These are phyloP conservation scores for Trichosanthes truncata DNA, from an alignment of 306 rosid species.

Conservation along the genomic window DNA sequence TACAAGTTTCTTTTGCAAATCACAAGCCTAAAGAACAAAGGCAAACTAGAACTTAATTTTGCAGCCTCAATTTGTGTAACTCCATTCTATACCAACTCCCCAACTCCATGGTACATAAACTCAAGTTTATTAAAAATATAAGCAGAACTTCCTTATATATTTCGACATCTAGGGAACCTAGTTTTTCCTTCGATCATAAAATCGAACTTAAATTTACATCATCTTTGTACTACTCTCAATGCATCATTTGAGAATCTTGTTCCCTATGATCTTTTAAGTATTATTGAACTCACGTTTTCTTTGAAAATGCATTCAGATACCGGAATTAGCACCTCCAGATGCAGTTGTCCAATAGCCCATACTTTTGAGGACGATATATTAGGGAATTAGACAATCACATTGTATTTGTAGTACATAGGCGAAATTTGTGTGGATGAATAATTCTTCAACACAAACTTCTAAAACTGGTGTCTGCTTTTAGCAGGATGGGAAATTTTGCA, in stretches of 20 bases:
- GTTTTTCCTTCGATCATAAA: background rate
- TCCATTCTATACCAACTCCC: background rate
- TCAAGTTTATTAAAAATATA: background rate
- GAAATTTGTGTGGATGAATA: background rate
- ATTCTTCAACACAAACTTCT: background rate
- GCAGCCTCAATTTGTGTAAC: background rate
- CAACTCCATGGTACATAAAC: background rate
- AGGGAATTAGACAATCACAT: background rate
- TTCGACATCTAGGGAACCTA: background rate
- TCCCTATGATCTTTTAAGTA: background rate
- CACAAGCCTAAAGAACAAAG: background rate
- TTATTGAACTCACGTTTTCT: background rate
- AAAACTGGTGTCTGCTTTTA: background rate
- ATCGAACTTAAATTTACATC: background rate
- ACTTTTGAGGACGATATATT: background rate
- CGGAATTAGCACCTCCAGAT: constrained; percentile 13
- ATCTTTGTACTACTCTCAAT: background rate
- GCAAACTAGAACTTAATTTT: background rate
- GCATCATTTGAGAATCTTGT: background rate
- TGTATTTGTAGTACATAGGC: background rate
- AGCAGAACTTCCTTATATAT: background rate
- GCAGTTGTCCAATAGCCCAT: background rate
- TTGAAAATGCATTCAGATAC: background rate
- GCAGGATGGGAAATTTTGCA: background rate
- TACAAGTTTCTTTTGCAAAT: background rate